Evolutionary conservation across 495 filamentous ascomycete species (phyloP).

Genomic region (Aspergillus sparsus): DNA sequence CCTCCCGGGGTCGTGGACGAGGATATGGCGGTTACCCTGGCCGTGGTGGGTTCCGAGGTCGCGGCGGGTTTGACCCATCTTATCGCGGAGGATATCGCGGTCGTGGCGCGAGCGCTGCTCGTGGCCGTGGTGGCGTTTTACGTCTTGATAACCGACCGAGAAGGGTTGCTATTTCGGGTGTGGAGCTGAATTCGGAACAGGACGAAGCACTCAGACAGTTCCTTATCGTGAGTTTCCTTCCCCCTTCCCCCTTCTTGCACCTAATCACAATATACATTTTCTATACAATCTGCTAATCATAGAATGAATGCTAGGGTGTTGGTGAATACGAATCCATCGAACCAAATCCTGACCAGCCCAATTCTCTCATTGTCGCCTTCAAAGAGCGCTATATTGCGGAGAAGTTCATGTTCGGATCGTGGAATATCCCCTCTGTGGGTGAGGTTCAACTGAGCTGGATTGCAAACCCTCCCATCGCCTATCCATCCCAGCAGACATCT

Average conservation of each 20-base stretch:
- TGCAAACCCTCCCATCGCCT: constrained; percentile 42
- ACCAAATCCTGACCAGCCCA: constrained; percentile 55
- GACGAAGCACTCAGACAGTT: constrained; percentile 86
- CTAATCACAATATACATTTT: too few species aligned
- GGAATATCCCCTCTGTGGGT: constrained; percentile 71
- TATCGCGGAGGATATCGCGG: constrained; percentile 56
- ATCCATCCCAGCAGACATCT: constrained; percentile 13
- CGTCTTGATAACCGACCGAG: constrained; percentile 87
- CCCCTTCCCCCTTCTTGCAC: too few species aligned
- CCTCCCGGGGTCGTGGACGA: constrained; percentile 45
- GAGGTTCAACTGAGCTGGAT: constrained; percentile 79
- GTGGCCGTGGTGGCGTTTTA: constrained; percentile 62
- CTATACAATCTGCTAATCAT: constrained; percentile 10
- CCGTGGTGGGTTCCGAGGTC: constrained; percentile 37
- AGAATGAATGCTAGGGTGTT: constrained; percentile 57
- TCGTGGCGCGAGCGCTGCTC: constrained; percentile 50
- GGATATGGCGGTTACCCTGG: constrained; percentile 26
- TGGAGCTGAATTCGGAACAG: constrained; percentile 66
- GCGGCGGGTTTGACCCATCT: constrained; percentile 48
- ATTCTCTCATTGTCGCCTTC: constrained; percentile 72
- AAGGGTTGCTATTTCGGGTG: constrained; percentile 69
- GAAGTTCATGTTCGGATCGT: constrained; percentile 70
- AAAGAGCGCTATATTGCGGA: constrained; percentile 89
- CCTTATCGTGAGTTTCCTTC: constrained; percentile 67
- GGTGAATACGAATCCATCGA: constrained; percentile 82